Percentiles rank a stretch among this genome's conserved stretches.
phyloP scores from a whole-genome alignment of 192 early-diverging fungal genomes.

The Podila clonocystis region DNA sequence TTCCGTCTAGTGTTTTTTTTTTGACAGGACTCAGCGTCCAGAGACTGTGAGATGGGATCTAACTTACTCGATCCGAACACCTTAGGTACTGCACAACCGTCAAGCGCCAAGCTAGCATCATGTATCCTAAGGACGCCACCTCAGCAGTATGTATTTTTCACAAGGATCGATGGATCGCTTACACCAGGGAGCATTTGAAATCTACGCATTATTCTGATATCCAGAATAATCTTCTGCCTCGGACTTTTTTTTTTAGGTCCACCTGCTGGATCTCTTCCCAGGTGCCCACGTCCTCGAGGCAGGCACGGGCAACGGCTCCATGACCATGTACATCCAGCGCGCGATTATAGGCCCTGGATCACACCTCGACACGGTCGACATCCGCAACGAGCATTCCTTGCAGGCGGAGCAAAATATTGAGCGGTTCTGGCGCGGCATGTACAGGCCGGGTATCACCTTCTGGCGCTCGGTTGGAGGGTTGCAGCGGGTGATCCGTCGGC shows the following conservation, averaged over 20 bases:
- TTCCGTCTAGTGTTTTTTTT: no score
- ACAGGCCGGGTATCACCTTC: constrained; percentile 56
- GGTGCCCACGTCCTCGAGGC: constrained; percentile 71
- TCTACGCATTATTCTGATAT: not conserved
- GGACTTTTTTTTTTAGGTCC: constrained; percentile 38
- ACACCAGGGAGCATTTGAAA: no score
- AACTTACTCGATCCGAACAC: not conserved
- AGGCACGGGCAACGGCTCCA: constrained; percentile 73
- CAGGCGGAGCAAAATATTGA: constrained; percentile 61
- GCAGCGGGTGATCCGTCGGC: constrained; percentile 23
- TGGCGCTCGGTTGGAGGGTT: constrained; percentile 44
- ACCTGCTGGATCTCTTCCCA: constrained; percentile 64
- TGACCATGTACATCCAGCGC: constrained; percentile 69
- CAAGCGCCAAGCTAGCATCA: constrained; percentile 55
- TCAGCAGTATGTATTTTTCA: constrained; percentile 41
- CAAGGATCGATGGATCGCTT: no score
- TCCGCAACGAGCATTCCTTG: constrained; percentile 41
- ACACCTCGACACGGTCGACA: constrained; percentile 66
- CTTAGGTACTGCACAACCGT: constrained; percentile 38
- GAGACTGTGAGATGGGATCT: not conserved
- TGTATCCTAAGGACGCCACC: constrained; percentile 75
- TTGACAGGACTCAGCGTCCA: not conserved
- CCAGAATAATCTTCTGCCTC: not conserved
- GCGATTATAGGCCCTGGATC: constrained; percentile 53
- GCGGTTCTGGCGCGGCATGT: constrained; percentile 60